Conservation (phyloP, 345 rosid genomes). For the Citrus mangshanensis region DNA sequence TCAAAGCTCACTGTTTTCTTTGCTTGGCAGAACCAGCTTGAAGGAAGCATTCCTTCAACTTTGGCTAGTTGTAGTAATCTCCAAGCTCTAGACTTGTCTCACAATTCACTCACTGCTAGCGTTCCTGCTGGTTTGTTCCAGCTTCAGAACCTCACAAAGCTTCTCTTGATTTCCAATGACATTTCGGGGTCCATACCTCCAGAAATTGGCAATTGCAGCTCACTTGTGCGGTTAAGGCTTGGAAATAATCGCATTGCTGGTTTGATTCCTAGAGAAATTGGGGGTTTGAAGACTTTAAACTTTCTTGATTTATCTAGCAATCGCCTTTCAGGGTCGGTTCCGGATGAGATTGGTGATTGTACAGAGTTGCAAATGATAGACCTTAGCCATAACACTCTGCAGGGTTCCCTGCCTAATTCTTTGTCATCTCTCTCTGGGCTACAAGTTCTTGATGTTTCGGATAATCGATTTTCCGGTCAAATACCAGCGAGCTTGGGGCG, state of each 20-base stretch:
- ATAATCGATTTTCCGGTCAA: constrained; percentile 51
- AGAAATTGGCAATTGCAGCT: constrained; percentile 70
- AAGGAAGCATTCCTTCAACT: constrained; percentile 81
- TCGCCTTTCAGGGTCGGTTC: constrained; percentile 59
- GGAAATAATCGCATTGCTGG: constrained; percentile 73
- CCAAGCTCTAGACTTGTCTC: constrained; percentile 79
- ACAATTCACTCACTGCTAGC: constrained; percentile 70
- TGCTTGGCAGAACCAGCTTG: constrained; percentile 93
- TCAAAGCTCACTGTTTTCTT: constrained; percentile 64
- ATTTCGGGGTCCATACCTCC: constrained; percentile 67
- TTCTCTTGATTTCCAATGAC: constrained; percentile 68
- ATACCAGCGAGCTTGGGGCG: constrained; percentile 75
- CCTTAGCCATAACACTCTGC: constrained; percentile 67
- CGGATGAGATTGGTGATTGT: constrained; percentile 74
- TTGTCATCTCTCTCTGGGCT: constrained; percentile 62
- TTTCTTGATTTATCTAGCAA: constrained; percentile 81
- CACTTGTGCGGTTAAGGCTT: constrained; percentile 71
- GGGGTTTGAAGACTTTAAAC: constrained; percentile 56
- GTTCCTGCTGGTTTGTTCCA: constrained; percentile 76
- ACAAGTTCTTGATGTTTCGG: constrained; percentile 75
- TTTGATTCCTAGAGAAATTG: constrained; percentile 62
- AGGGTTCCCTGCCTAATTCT: constrained; percentile 61
- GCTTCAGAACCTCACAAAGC: constrained; percentile 72
- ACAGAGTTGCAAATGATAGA: constrained; percentile 75
- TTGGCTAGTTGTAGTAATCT: constrained; percentile 60